Evolutionary conservation across 352 stramenopile genomes (phyloP).

Genomic region (Globisporangium sylvaticum): DNA sequence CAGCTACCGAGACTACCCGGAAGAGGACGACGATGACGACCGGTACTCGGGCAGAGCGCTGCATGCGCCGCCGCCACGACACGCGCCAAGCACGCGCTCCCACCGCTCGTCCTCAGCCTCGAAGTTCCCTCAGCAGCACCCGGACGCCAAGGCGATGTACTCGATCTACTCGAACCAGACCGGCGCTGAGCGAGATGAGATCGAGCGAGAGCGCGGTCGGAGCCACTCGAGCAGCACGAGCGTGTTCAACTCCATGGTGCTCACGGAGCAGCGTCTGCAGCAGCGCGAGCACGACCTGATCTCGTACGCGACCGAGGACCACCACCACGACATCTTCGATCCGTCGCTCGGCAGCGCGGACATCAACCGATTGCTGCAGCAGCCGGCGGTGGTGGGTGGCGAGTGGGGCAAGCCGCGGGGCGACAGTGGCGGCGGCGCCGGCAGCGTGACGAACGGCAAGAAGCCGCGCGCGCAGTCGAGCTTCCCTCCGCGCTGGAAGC

Average conservation of each 20-base stretch:
- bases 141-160: slow-evolving; percentile 23
- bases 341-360: slow-evolving; percentile 5
- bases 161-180: slow-evolving; percentile 33
- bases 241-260: slow-evolving; percentile 37
- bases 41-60: slow-evolving; percentile 16
- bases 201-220: slow-evolving; percentile 7
- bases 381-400: background rate
- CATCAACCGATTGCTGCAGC: slow-evolving; percentile 4
- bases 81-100: slow-evolving; percentile 6
- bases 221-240: slow-evolving; percentile 22
- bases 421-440: background rate
- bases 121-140: slow-evolving; percentile 1
- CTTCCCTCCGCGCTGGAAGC: slow-evolving; percentile 76
- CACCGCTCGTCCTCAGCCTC: slow-evolving; percentile 8
- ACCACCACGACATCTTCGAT: slow-evolving; percentile 30
- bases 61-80: slow-evolving; percentile 6
- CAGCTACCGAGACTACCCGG: slow-evolving; percentile 23
- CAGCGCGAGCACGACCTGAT: slow-evolving; percentile 59
- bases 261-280: slow-evolving; percentile 61
- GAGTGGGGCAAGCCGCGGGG: slow-evolving; percentile 9
- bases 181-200: slow-evolving; percentile 4
- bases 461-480: slow-evolving; percentile 37
- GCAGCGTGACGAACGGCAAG: background rate
- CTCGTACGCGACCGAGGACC: slow-evolving; percentile 50
- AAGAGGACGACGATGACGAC: slow-evolving; percentile 31